Base-by-base conservation (phyloP, 1,284 basidiomycete species). In the Microbotryomycetes sp. region DNA sequence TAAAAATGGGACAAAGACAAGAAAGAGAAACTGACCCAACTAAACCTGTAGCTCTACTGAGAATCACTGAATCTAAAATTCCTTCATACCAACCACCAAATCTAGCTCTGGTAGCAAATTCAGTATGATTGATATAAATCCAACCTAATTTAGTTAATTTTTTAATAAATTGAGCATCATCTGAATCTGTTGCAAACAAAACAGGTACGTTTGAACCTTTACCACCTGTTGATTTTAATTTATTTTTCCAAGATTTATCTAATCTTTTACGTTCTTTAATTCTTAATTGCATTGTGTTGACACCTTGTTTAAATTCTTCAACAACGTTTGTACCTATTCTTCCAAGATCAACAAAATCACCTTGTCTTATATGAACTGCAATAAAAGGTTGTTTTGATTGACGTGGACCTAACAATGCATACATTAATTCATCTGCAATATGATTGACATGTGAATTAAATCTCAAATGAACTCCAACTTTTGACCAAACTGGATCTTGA, bases 401-500 rank as follows among this genome's bases (percentile, higher is more conserved):
- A 26, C 47, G 56, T n/a, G 59, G 60, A 1, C 66, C 66, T 25
- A 68, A 52, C 16, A 68, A 46, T 1, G 64, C 60, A n/a, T 28
- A 45, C 31, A 68, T 25, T 23, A 68, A 54, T 46, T 68, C 66
- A 56, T 68, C 66, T 23, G 62, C 58, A 28, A 68, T 42, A 45
- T 65, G 64, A 50, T 63, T 62, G 54, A 66, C 58, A 48, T 63
- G 59, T 15, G 50, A 25, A 53, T 61, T 66, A 62, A 66, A 68
- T 9, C 48, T 36, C 19, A 68, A 52, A 56, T 62, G 52, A 14
- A 22, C 25, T 4, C 66, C 66, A 26, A 66, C 66, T 23, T 55
- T 15, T 19, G n/a, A 22, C 66, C 66, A 68, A 22, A 68, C 64
- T 19, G 64, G 64, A 7, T 65, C 62, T 25, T 65, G 59, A 47